A percentile compares a stretch with the other conserved stretches of the same genome.
These are phyloP conservation scores for Ophiostoma montium DNA, from an alignment of 2,329 filamentous ascomycete genomes.

Conservation along the genomic window DNA sequence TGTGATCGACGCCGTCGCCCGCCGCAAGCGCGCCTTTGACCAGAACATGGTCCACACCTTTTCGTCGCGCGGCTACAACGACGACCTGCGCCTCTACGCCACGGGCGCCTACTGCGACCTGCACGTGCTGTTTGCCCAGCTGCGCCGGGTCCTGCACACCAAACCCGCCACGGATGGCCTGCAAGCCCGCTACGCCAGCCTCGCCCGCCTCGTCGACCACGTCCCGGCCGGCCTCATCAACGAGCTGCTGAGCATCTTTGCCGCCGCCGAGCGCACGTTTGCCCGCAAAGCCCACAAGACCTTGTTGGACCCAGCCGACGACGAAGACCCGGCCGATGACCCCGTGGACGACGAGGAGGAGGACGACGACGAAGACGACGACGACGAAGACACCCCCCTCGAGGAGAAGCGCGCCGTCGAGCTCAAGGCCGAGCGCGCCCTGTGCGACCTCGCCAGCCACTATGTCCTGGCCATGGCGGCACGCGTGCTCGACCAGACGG, in stretches of 20 bases:
- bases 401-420: constrained; percentile 48
- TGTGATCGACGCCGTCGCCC: constrained; percentile 46
- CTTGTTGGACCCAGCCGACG: constrained; percentile 51
- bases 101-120: constrained; percentile 70
- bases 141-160: constrained; percentile 40
- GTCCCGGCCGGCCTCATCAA: constrained; percentile 49
- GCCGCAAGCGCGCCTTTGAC: constrained; percentile 41
- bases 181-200: constrained; percentile 35
- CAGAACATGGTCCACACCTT: constrained; percentile 53
- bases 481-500: constrained; percentile 54
- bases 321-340: constrained; percentile 58
- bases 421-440: constrained; percentile 66
- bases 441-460: constrained; percentile 77
- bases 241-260: constrained; percentile 60
- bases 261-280: constrained; percentile 59
- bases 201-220: constrained; percentile 52
- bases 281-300: constrained; percentile 53
- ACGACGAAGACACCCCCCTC: constrained; percentile 40
- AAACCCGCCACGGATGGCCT: too few species aligned
- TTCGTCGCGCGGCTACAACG: constrained; percentile 53
- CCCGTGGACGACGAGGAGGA: constrained; percentile 43
- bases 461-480: constrained; percentile 69
- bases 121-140: constrained; percentile 62
- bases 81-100: constrained; percentile 63
- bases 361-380: constrained; percentile 50